Percentiles rank a stretch among this genome's conserved stretches.
phyloP scores from a whole-genome alignment of 495 filamentous ascomycete species.

The Thozetella sp. region DNA sequence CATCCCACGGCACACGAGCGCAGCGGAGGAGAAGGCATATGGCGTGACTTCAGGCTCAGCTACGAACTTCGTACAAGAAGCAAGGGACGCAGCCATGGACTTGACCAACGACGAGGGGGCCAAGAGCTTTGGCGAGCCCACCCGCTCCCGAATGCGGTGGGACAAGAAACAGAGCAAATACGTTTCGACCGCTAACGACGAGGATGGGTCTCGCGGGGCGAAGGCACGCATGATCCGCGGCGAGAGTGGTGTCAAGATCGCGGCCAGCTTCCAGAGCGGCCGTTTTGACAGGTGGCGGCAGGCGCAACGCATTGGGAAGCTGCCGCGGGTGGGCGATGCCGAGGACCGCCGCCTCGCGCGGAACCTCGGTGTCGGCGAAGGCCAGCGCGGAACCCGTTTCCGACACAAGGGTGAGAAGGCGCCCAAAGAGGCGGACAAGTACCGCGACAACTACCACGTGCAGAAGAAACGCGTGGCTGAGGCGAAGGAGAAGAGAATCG shows the following conservation, averaged over 20 bases:
- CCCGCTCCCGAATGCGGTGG: slow-evolving; percentile 81
- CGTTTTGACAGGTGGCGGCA: slow-evolving; percentile 91
- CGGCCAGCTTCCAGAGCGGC: slow-evolving; percentile 88
- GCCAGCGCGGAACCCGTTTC: slow-evolving; percentile 51
- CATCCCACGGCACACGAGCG: slow-evolving; percentile 71
- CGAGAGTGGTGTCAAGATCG: slow-evolving; percentile 94
- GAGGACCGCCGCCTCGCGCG: slow-evolving; percentile 70
- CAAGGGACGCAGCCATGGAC: slow-evolving; percentile 85
- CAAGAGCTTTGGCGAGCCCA: slow-evolving; percentile 72
- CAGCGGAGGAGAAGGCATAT: slow-evolving; percentile 87
- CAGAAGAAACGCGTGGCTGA: slow-evolving; percentile 88
- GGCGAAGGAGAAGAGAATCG: slow-evolving; percentile 81
- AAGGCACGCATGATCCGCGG: slow-evolving; percentile 72
- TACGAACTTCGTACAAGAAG: slow-evolving; percentile 78
- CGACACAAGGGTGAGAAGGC: slow-evolving; percentile 83
- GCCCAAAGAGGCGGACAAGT: slow-evolving; percentile 91
- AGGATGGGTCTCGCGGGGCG: slow-evolving; percentile 86
- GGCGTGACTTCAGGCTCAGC: slow-evolving; percentile 82
- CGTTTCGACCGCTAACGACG: slow-evolving; percentile 85
- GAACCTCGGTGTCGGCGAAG: slow-evolving; percentile 65
- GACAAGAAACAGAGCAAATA: slow-evolving; percentile 98
- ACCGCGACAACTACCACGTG: slow-evolving; percentile 82
- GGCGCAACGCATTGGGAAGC: slow-evolving; percentile 72
- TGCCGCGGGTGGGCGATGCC: slow-evolving; percentile 81
- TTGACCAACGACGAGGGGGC: slow-evolving; percentile 82